phyloP scores from a whole-genome alignment of 176 grass and related monocot species.

The Puya raimondii region DNA sequence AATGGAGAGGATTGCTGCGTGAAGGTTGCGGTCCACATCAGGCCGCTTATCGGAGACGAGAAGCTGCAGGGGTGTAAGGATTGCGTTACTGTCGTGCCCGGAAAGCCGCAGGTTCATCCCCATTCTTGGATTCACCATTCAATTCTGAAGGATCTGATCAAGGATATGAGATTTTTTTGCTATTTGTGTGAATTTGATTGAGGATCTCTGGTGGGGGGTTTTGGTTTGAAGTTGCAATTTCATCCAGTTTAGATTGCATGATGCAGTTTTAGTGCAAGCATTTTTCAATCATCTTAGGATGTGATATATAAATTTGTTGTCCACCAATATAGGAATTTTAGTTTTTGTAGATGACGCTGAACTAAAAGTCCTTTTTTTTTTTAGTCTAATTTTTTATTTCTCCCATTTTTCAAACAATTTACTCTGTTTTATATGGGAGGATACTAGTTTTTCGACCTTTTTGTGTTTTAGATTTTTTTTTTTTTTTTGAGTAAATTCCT shows the following conservation, averaged over 20 bases:
- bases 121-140: background rate
- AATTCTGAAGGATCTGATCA: background rate
- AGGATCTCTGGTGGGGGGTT: background rate
- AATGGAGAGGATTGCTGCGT: conserved; percentile 94
- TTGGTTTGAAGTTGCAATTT: background rate
- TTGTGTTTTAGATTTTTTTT: no score
- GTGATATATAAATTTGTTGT: background rate
- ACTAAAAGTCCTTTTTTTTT: background rate
- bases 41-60: conserved; percentile 96
- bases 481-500: no score
- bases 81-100: conserved; percentile 60
- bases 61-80: conserved; percentile 93
- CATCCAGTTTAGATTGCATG: background rate
- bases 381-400: no score
- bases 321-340: background rate
- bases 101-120: conserved; percentile 64
- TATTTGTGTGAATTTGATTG: background rate
- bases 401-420: no score
- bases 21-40: conserved; percentile 89
- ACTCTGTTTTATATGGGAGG: no score
- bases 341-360: background rate
- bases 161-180: background rate
- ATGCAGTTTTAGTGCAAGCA: background rate
- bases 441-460: no score
- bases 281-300: no score